Base-by-base conservation (phyloP, 352 stramenopile genomes). In the Stramenopiles sp. region DNA sequence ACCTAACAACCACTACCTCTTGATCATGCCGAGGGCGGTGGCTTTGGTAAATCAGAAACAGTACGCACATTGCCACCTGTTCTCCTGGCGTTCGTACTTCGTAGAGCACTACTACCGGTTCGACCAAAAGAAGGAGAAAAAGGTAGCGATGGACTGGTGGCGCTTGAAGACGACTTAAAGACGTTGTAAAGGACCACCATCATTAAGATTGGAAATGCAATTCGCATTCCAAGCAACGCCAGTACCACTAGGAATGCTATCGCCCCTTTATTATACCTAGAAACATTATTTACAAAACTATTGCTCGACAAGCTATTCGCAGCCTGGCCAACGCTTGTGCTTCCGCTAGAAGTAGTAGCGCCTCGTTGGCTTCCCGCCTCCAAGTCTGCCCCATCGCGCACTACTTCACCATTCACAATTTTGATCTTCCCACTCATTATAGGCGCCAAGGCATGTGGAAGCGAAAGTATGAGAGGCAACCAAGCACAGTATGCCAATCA, bases 1-100 rank as follows among this genome's bases (percentile, higher is more conserved):
- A 14, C 14, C 14, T 55, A 55, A 55, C 39, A 55, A 14, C 39
- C 39, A 55, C 71, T 33, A 31, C 71, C 71, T 78, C 71, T 31
- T 4, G 30, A 31, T 78, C 71, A 78, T 31, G 71, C 4, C 4
- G 30, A 33, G 4, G 71, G 71, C 14, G 71, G 71, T 14, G 71
- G 71, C 14, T 78, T 78, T 14, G 71, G 71, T 33, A 78, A 78
- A 78, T 78, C 71, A 31, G 4, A 14, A 33, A 78, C 71, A 14
- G 71, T 78, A 33, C 71, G 71, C 8, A 78, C 14, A 33, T 78
- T 78, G 14, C 39, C 39, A 55, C 39, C 39, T 55, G 4, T 55
- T 55, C 39, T n/a, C n/a, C n/a, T n/a, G n/a, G n/a, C n/a, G n/a
- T n/a, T n/a, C n/a, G n/a, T n/a, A n/a, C n/a, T n/a, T n/a, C n/a